These are phyloP conservation scores for Leccinum variicolor DNA, from an alignment of 768 basidiomycete species.

Conservation along the genomic window DNA sequence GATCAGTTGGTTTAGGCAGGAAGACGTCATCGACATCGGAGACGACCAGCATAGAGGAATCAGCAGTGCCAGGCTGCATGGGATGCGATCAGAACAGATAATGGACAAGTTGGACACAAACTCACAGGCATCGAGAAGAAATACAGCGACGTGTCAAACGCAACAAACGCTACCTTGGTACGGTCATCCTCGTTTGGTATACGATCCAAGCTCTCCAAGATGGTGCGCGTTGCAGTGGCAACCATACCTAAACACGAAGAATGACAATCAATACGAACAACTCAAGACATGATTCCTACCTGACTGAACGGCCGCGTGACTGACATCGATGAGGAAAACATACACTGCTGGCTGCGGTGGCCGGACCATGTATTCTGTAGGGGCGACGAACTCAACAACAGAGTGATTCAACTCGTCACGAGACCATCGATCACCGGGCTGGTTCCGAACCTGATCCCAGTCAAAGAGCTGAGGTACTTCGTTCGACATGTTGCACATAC, in stretches of 20 bases:
- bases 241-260: conserved; percentile 73
- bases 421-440: conserved; percentile 93
- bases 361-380: conserved; percentile 99
- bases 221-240: conserved; percentile 94
- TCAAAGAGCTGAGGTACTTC: conserved; percentile 98
- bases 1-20: conserved; percentile 92
- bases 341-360: conserved; percentile 97
- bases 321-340: conserved; percentile 96
- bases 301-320: conserved; percentile 86
- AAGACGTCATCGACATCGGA: conserved; percentile 97
- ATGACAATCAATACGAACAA: background rate
- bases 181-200: conserved; percentile 93
- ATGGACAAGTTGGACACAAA: background rate
- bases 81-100: background rate
- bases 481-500: conserved; percentile 98
- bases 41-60: conserved; percentile 94
- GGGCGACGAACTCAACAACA: conserved; percentile 96
- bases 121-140: conserved; percentile 88
- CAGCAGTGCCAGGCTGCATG: conserved; percentile 59
- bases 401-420: conserved; percentile 91
- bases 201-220: conserved; percentile 91
- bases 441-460: conserved; percentile 93
- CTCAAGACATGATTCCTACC: conserved; percentile 42
- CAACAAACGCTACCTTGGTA: conserved; percentile 90
- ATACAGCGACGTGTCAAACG: conserved; percentile 88